Conservation (phyloP, 2,329 filamentous ascomycete genomes). For the Verticillium alfalfae region DNA sequence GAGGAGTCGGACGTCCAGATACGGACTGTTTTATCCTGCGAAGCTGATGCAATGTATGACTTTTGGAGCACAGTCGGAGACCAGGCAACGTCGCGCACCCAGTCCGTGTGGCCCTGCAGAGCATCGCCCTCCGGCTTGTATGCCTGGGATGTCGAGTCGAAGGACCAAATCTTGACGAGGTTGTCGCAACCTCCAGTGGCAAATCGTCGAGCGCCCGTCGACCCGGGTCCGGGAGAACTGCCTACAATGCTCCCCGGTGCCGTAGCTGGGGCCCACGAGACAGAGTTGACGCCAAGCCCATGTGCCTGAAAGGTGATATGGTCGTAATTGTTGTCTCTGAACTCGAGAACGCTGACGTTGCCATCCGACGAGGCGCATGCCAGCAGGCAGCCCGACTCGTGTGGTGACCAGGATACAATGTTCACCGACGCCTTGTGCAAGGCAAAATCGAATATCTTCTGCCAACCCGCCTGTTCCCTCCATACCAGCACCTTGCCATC, state of each 20-base stretch:
- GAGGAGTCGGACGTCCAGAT: constrained; percentile 84
- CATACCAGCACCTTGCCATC: constrained; percentile 98
- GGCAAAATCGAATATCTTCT: constrained; percentile 87
- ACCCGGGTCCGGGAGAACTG: neutral
- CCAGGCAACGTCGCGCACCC: constrained; percentile 98
- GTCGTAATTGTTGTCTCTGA: constrained; percentile 92
- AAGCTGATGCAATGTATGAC: constrained; percentile 92
- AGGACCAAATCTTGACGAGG: constrained; percentile 88
- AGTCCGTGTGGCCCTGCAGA: constrained; percentile 81
- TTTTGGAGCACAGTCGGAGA: constrained; percentile 91
- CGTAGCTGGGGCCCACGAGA: constrained; percentile 88
- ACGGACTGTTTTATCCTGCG: constrained; percentile 92
- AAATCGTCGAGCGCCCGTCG: constrained; percentile 62
- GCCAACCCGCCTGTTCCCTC: constrained; percentile 81
- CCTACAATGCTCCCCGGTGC: constrained; percentile 73
- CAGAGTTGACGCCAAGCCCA: constrained; percentile 89
- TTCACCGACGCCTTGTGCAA: constrained; percentile 96
- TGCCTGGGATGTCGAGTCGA: constrained; percentile 54
- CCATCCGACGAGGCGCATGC: constrained; percentile 94
- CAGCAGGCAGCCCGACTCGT: constrained; percentile 89
- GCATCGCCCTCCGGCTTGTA: constrained; percentile 60
- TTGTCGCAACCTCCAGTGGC: constrained; percentile 96
- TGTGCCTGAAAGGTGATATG: constrained; percentile 88
- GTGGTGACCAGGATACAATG: constrained; percentile 94
- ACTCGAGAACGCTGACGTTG: constrained; percentile 88